Evolutionary conservation across 2,329 filamentous ascomycete genomes (phyloP), one percentile per base, ranked within the genome.

Genomic region (Neurospora crassa): DNA sequence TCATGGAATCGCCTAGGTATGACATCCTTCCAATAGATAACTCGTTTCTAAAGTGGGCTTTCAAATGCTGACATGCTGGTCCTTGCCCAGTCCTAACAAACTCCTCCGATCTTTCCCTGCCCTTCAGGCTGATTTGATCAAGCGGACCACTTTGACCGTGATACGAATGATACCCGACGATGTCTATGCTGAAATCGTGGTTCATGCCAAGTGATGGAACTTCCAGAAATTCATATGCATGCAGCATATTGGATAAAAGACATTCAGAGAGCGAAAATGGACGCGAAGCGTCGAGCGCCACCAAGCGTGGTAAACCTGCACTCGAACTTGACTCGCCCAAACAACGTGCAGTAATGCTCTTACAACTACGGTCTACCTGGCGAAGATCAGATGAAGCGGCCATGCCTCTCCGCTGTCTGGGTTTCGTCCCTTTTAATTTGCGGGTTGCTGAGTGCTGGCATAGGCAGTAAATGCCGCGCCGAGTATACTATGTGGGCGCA

Each of bases 161-260:
- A 91, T 97, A 71, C 90, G 91, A 76, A 96, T 94, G 84, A 94
- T 99, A 70, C 95, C 96, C 1, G 90, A 94, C 73, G 92, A 96
- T 75, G 86, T 98, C 68, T 99, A 97, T 78, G 90, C 91, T 69
- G 93, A 97, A 79, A 93, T 99, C 77, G 90, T 97, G 69, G 86
- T 87, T 53, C 96, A 99, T 80, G 95, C 95, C 7, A 91, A 73
- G 43, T 77, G 24, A 63, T 63, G 53, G 40, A 20, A 40, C 5
- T 24, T 24, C 24, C n/a, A 16, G 37, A 18, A 20, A n/a, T 68
- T 18, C 18, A 42, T 40, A 24, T 24, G 11, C 18, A 8, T 29
- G 67, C 67, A 68, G 16, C 29, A 34, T 63, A 37, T 37, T 37
- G 1, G 53, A n/a, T 7, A 34, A 37, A 63, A 18, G 14, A 37